phyloP scores from a whole-genome alignment of 352 stramenopile genomes.

The Pythium chondricola region DNA sequence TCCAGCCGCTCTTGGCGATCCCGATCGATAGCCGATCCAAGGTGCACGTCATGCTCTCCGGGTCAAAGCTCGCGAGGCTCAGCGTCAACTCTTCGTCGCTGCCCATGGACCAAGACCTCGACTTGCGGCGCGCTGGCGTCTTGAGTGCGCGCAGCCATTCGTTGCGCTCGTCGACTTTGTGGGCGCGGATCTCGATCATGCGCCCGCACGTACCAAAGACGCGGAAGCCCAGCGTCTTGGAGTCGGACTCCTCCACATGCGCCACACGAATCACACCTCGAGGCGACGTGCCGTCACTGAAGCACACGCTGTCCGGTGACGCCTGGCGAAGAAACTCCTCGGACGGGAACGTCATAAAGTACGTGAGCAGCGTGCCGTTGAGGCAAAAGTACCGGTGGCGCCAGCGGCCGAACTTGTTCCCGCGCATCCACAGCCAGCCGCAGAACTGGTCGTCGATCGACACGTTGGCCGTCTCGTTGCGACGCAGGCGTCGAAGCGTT shows the following conservation, averaged over 20 bases:
- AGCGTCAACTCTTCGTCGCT: slow-evolving; percentile 43
- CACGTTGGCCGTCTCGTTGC: slow-evolving; percentile 34
- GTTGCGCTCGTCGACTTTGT: slow-evolving; percentile 54
- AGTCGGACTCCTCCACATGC: slow-evolving; percentile 57
- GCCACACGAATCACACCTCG: slow-evolving; percentile 63
- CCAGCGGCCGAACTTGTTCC: slow-evolving; percentile 49
- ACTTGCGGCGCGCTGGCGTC: slow-evolving; percentile 49
- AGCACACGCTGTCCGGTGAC: slow-evolving; percentile 29
- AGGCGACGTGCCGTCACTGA: slow-evolving; percentile 47
- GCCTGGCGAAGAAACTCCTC: slow-evolving; percentile 70
- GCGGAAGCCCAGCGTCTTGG: slow-evolving; percentile 54
- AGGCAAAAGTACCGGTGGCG: slow-evolving; percentile 72
- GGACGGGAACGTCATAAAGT: slow-evolving; percentile 63
- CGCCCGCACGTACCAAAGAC: slow-evolving; percentile 64
- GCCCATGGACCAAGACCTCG: slow-evolving; percentile 52
- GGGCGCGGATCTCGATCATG: slow-evolving; percentile 61
- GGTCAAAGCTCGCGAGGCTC: slow-evolving; percentile 50
- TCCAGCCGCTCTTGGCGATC: slow-evolving; percentile 56
- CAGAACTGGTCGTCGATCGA: slow-evolving; percentile 68
- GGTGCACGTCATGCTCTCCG: slow-evolving; percentile 36
- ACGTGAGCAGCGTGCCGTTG: slow-evolving; percentile 57
- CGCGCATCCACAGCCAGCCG: slow-evolving; percentile 79
- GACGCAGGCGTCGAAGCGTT: slow-evolving; percentile 28
- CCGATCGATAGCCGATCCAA: slow-evolving; percentile 58
- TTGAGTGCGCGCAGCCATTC: slow-evolving; percentile 62